Base-by-base conservation (phyloP, 2,329 filamentous ascomycete species). In the Arthroderma sp. region DNA sequence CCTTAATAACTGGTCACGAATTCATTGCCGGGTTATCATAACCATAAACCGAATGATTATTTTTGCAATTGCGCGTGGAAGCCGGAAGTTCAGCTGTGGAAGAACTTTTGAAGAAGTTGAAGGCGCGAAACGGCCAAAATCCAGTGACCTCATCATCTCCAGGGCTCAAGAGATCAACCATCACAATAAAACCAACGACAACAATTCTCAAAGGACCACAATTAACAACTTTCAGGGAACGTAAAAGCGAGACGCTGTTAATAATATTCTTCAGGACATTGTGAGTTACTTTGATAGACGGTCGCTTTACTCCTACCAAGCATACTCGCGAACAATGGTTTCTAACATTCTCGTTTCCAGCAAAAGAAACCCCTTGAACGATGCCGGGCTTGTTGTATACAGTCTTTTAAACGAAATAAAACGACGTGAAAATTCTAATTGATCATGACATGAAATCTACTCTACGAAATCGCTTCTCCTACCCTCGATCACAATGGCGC, bases 401-500 rank as follows among this genome's bases (percentile, higher is more conserved):
- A 6, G 41, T 28, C 4, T 21, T 13, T 23, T 47, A 47, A 21
- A 25, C 47, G 15, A 21, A 43, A 19, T 21, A 19, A 43, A 19
- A 6, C 39, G 17, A 21, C 17, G 17, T 19, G 17, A 25, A n/a
- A 13, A 21, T 51, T 35, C 2, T 31, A 17, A 19, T 33, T 47
- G 23, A 31, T 13, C 17, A 33, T n/a, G 25, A n/a, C 25, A 51
- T 51, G 47, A 51, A 7, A 51, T 51, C 7, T 33, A 31, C 23
- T 33, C 15, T 33, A 8, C 15, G 3, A 44, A 23, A 35, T 17
- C 31, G 15, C 38, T 28, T 33, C 7, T 51, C 28, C 38, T 41
- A 3, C 28, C 19, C 25, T 49, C 47, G 47, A 13, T 33, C 52
- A 59, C 28, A 55, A 62, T 63, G 56, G 60, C 65, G 55, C 65